These are phyloP conservation scores for Theobroma grandiflorum DNA, from an alignment of 441 rosid species.

Conservation along the genomic window DNA sequence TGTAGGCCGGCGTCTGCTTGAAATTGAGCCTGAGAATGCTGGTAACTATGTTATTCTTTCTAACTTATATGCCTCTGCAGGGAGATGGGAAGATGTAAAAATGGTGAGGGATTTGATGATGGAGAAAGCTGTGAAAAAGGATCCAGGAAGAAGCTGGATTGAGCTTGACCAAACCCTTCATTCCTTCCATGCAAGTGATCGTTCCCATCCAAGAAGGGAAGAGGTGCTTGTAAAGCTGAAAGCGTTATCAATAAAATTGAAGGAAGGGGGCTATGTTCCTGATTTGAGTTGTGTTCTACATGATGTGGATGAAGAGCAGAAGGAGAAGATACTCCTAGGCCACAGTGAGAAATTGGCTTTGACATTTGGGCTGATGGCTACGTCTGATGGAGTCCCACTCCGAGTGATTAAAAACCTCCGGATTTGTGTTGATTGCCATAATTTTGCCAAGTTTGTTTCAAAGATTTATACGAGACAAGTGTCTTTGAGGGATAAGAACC, in stretches of 20 bases:
- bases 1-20: constrained; percentile 57
- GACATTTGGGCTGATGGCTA: constrained; percentile 71
- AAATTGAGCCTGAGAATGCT: constrained; percentile 73
- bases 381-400: constrained; percentile 52
- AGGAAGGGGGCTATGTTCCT: constrained; percentile 81
- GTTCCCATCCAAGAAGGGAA: constrained; percentile 66
- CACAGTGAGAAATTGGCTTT: constrained; percentile 89
- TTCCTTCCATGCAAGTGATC: constrained; percentile 69
- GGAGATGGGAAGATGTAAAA: constrained; percentile 74
- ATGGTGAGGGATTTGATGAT: constrained; percentile 60
- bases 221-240: constrained; percentile 63
- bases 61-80: constrained; percentile 67
- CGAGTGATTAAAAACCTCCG: constrained; percentile 86
- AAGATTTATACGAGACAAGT: constrained; percentile 62
- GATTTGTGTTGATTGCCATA: constrained; percentile 89
- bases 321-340: constrained; percentile 78
- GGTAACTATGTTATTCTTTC: constrained; percentile 76
- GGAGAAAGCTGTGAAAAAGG: constrained; percentile 65
- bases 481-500: constrained; percentile 70
- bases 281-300: constrained; percentile 78
- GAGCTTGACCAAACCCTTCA: constrained; percentile 61
- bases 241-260: constrained; percentile 59
- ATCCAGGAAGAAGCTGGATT: constrained; percentile 77
- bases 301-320: constrained; percentile 91
- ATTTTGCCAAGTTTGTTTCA: constrained; percentile 76